A percentile compares a stretch with the other conserved stretches of the same genome.
Conservation (phyloP, 2,329 filamentous ascomycete genomes). For the Colletotrichum musae region DNA sequence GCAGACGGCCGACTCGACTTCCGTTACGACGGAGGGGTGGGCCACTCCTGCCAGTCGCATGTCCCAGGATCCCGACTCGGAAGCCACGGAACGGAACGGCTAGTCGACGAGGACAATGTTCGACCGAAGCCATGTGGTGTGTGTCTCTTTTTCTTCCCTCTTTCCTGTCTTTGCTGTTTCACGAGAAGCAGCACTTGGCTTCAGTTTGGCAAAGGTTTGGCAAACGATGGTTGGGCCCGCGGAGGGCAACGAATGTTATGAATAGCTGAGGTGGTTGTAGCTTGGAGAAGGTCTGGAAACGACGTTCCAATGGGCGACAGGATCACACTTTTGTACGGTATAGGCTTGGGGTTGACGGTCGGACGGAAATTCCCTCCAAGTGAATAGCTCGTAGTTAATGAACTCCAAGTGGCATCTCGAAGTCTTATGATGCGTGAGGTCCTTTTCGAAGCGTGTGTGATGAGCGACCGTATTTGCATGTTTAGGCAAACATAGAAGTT, state of each 20-base stretch:
- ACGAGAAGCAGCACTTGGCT: neutral
- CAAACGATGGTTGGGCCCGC: slow-evolving; percentile 6
- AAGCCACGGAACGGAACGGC: slow-evolving; percentile 4
- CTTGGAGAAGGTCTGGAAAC: slow-evolving; percentile 31
- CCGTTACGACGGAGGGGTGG: slow-evolving; percentile 33
- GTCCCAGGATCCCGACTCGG: slow-evolving; percentile 9
- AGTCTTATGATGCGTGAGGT: neutral
- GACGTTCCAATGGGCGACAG: slow-evolving; percentile 8
- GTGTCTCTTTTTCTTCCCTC: neutral
- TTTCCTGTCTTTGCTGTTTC: neutral
- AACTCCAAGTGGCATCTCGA: slow-evolving; percentile 2
- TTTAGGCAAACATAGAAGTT: too few relatives aligned
- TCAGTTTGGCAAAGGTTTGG: slow-evolving; percentile 12
- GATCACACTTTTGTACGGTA: slow-evolving; percentile 37
- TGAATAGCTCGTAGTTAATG: slow-evolving; percentile 31
- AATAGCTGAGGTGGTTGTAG: slow-evolving; percentile 19
- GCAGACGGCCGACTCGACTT: slow-evolving; percentile 23
- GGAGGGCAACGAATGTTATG: slow-evolving; percentile 24
- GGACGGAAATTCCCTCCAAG: slow-evolving; percentile 14
- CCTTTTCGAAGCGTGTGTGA: too few relatives aligned
- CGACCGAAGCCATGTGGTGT: neutral
- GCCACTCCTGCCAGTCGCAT: slow-evolving; percentile 37
- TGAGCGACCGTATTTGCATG: too few relatives aligned
- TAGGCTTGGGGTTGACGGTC: slow-evolving; percentile 19
- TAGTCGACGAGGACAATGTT: neutral